Evolutionary conservation across 2,329 filamentous ascomycete genomes (phyloP), one percentile per base, ranked within the genome.

Genomic region (Fusarium kyushuense): DNA sequence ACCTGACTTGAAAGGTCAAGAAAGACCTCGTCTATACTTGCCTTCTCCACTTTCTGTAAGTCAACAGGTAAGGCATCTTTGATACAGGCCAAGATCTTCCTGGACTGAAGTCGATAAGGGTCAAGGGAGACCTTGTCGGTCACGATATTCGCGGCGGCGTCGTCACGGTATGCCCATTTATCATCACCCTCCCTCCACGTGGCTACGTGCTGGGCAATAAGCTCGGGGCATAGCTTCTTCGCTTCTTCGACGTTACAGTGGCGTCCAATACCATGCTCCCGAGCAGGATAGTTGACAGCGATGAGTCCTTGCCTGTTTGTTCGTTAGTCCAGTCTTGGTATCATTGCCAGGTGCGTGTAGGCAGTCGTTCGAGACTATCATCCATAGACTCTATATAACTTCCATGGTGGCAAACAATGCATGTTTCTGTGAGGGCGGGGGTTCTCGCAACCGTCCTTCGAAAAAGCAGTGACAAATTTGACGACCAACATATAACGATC

Each of bases 51-150:
- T 73, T 85, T 89, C 76, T 93, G 92, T 64, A 89, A 77, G 42
- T 86, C 79, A 1, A 84, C 76, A 2, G 92, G 91, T 43, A 97
- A 80, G 33, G 83, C 82, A 6, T 91, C 90, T 75, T 94, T 95
- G 75, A 98, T 92, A 58, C 89, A 80, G 13, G 89, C 87, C 72
- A 98, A 78, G 60, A 98, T 97, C 80, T 86, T 91, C 65, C 94
- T 87, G 19, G 92, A 96, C 78, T 97, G 88, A 30, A 92, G 84
- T 35, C 96, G 87, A 79, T 98, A 99, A 12, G 94, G 93, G 77
- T 99, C 96, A 38, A 99, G 82, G 9, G 92, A 97, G 36, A 98
- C 96, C 79, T 99, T 99, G 78, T 97, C 92, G 32, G 90, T 94
- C 38, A 87, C 89, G 71, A 97, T 96, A 72, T 93, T 89, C 74